Evolutionary conservation across 257 asterid genomes (phyloP), one percentile per base, ranked within the genome.

Genomic region (Henckelia pumila): DNA sequence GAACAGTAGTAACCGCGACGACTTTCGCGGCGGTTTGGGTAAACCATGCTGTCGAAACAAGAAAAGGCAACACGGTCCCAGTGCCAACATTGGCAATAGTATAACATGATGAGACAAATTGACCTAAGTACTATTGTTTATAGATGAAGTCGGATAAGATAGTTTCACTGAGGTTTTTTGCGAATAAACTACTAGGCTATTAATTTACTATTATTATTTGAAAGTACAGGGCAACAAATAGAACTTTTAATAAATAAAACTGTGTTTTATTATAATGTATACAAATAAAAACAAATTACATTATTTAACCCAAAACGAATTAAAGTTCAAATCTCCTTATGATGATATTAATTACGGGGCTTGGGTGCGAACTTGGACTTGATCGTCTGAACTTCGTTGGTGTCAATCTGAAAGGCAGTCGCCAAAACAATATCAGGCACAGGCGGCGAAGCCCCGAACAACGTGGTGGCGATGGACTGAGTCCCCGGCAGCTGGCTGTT

Each of bases 401-500:
- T 71, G 59, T 76, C 82, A 19, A 85, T 47, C 66, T 74, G 85
- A 44, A 88, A 88, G 25, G 95, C 78, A 79, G 77, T 74, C 0
- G 92, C 70, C 76, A 89, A 80, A n/a, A 89, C 90, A 69, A 74
- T 14, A 72, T 78, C 83, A 8, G 95, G 90, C 68, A 89, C 88
- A 22, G 76, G 32, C 24, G 96, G 90, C 23, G 72, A 22, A 3
- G 92, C 85, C 0, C 74, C 82, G 7, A 89, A 86, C 75, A 89
- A 24, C 0, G 92, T 73, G 59, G 76, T 71, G 21, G 84, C 83
- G n/a, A 88, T 73, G 11, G 89, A 81, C 76, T 82, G 89, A 5
- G 96, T 86, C 6, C 96, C 95, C 0, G 89, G 87, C 5, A 89
- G 73, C 78, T 89, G 96, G 68, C 96, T 85, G 66, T 89, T 89